Percentiles rank a stretch among this genome's conserved stretches.
Conservation (phyloP, 192 early-diverging fungal genomes). For the Coemansia erecta region DNA sequence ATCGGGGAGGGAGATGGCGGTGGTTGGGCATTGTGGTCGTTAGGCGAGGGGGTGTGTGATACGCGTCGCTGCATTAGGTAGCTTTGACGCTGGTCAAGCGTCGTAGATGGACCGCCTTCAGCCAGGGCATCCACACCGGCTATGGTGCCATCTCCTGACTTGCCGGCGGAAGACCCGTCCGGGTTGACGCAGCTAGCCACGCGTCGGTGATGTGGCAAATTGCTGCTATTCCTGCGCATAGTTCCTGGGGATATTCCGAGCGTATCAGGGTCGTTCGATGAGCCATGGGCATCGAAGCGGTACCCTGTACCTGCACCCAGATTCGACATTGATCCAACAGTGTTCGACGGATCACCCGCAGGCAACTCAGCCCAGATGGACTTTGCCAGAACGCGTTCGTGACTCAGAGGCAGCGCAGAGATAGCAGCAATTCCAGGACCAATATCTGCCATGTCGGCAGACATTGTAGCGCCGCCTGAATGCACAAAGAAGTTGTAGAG, state of each 20-base stretch:
- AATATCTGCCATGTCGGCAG: conserved; percentile 39
- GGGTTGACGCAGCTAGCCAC: conserved; percentile 15
- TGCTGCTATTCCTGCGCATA: not conserved
- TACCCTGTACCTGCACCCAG: conserved; percentile 4
- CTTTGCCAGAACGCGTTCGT: conserved; percentile 28
- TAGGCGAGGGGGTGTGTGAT: conserved; percentile 22
- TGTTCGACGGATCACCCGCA: not conserved
- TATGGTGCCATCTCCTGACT: not conserved
- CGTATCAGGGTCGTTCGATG: not conserved
- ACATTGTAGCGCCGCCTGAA: conserved; percentile 14
- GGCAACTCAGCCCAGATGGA: conserved; percentile 22
- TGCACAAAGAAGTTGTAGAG: conserved; percentile 42
- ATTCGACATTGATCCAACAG: not conserved
- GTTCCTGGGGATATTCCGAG: not conserved
- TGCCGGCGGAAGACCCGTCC: not conserved
- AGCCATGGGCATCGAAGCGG: conserved; percentile 1
- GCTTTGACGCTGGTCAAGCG: conserved; percentile 2
- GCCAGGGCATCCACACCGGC: not conserved
- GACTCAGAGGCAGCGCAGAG: conserved; percentile 32
- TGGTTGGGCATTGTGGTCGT: not conserved
- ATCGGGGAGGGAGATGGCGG: not conserved
- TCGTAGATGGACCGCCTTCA: conserved; percentile 1
- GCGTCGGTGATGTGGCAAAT: conserved; percentile 9
- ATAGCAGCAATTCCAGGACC: conserved; percentile 39
- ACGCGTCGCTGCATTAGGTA: conserved; percentile 14